Conservation (phyloP, 768 basidiomycete species). For the Trametes sanguinea region DNA sequence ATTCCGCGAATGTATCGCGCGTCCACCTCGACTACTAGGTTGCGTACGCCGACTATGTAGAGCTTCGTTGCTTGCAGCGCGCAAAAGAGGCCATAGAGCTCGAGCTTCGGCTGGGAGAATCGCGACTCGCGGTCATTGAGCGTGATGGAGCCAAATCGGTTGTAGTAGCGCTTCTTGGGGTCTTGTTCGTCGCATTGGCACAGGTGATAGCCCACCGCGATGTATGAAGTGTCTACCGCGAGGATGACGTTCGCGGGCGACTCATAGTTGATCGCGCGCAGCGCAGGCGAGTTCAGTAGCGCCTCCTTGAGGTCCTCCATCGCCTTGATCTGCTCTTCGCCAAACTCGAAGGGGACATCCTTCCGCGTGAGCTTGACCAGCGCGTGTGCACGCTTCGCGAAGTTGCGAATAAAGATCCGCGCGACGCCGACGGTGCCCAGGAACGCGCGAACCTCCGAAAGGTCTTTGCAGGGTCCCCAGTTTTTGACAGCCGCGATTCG, state of each 20-base stretch:
- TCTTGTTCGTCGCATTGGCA: constrained; percentile 18
- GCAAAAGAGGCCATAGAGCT: constrained; percentile 29
- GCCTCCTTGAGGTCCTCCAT: constrained; percentile 24
- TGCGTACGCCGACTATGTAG: constrained; percentile 31
- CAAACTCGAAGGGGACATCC: too few relatives aligned
- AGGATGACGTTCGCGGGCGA: constrained; percentile 18
- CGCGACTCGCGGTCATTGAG: constrained; percentile 19
- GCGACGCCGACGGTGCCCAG: too few relatives aligned
- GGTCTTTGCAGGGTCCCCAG: too few relatives aligned
- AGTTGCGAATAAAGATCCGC: too few relatives aligned
- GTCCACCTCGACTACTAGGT: background rate
- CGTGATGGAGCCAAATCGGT: constrained; percentile 30
- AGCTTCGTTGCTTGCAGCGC: constrained; percentile 17
- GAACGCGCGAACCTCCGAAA: too few relatives aligned
- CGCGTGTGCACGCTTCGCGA: too few relatives aligned
- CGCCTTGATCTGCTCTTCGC: too few relatives aligned
- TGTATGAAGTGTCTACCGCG: constrained; percentile 21
- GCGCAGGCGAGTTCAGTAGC: constrained; percentile 3
- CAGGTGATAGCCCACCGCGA: background rate
- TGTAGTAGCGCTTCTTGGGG: constrained; percentile 24
- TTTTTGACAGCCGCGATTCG: too few relatives aligned
- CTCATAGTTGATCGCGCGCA: constrained; percentile 24
- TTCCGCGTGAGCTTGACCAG: too few relatives aligned
- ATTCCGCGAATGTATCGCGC: constrained; percentile 38
- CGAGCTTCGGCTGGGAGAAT: constrained; percentile 34